A percentile compares a stretch with the other conserved stretches of the same genome.
These are phyloP conservation scores for Sporothrix luriei DNA, from an alignment of 2,329 filamentous ascomycete genomes.

Conservation along the genomic window DNA sequence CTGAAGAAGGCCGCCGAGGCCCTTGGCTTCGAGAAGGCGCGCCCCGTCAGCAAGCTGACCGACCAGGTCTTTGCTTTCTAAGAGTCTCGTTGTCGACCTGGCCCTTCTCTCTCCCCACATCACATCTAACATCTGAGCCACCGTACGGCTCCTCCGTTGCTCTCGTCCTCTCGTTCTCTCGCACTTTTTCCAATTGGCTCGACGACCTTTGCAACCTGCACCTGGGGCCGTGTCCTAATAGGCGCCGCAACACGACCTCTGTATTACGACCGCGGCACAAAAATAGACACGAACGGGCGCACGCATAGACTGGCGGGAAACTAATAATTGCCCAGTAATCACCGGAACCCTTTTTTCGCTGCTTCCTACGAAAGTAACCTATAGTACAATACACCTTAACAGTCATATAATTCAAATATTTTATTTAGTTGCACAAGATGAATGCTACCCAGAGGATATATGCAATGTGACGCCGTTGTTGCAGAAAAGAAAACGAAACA, in stretches of 20 bases:
- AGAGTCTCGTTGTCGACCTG: constrained; percentile 9
- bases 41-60: constrained; percentile 93
- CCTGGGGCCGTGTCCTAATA: neutral
- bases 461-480: neutral
- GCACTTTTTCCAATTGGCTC: neutral
- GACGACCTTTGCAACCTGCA: neutral
- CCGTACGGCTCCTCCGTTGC: neutral
- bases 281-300: constrained; percentile 8
- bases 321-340: neutral
- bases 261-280: neutral
- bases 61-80: constrained; percentile 97
- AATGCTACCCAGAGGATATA: neutral
- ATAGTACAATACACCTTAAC: neutral
- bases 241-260: neutral
- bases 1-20: constrained; percentile 95
- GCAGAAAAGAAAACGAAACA: neutral
- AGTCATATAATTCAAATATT: neutral
- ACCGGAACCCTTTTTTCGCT: neutral
- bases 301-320: neutral
- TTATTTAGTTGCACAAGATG: neutral
- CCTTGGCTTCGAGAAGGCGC: constrained; percentile 88
- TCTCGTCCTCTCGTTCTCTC: no score
- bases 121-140: neutral
- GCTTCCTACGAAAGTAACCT: neutral
- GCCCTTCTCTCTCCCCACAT: neutral